Percentiles rank a stretch among this genome's conserved stretches.
phyloP scores from a whole-genome alignment of 2,329 filamentous ascomycete genomes.

The Sporothrix brunneoviolacea region DNA sequence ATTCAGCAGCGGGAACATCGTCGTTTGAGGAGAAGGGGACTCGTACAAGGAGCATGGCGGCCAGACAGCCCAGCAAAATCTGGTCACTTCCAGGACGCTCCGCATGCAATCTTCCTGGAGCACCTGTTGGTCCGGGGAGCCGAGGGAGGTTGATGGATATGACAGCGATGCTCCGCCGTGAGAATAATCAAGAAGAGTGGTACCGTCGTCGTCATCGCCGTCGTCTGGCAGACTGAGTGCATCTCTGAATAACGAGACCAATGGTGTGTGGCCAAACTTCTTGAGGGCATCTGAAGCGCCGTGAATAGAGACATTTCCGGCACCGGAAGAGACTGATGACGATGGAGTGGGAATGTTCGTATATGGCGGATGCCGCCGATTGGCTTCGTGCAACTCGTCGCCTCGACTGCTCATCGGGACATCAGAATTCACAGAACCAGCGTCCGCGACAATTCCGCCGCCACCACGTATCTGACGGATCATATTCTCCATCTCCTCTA shows the following conservation, averaged over 20 bases:
- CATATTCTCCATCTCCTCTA: conserved; percentile 24
- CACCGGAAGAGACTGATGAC: neutral
- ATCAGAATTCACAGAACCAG: no score
- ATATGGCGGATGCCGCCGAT: neutral
- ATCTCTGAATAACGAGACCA: conserved; percentile 4
- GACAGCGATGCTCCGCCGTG: neutral
- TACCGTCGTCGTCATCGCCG: no score
- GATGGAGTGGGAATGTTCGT: neutral
- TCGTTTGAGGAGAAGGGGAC: neutral
- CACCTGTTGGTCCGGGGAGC: neutral
- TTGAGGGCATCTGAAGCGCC: conserved; percentile 30
- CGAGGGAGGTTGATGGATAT: neutral
- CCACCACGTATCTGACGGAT: conserved; percentile 18
- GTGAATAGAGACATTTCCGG: conserved; percentile 13
- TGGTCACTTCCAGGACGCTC: neutral
- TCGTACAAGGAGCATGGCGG: neutral
- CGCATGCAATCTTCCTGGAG: neutral
- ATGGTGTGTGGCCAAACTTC: conserved; percentile 2
- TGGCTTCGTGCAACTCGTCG: neutral
- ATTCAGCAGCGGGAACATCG: neutral
- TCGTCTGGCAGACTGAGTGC: neutral
- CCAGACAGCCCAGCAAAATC: neutral
- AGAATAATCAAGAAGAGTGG: neutral
- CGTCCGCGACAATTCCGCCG: neutral
- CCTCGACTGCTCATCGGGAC: neutral